Conservation (phyloP, 345 rosid species). For the Hypericum perforatum region DNA sequence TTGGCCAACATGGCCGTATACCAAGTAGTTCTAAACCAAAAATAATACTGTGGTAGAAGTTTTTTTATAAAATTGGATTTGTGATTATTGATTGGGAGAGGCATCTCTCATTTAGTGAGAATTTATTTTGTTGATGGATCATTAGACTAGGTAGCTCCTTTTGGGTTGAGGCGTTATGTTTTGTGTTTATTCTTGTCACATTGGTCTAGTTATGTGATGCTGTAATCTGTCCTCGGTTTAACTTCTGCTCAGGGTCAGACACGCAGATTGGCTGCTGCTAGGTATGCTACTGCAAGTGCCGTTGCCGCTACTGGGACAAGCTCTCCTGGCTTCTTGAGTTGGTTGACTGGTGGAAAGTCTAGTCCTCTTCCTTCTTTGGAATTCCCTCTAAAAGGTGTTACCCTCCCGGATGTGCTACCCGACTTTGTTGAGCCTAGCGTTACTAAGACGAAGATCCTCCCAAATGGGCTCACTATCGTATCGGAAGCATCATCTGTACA, state of each 20-base stretch:
- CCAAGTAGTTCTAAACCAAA: too few relatives aligned
- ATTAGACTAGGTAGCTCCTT: too few relatives aligned
- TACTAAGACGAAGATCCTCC: constrained; percentile 43
- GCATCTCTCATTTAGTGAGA: background rate
- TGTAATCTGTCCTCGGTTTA: background rate
- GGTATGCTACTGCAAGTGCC: constrained; percentile 52
- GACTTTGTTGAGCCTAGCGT: constrained; percentile 58
- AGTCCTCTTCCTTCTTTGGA: constrained; percentile 43
- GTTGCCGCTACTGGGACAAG: constrained; percentile 31
- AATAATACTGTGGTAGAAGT: too few relatives aligned
- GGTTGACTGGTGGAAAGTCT: constrained; percentile 49
- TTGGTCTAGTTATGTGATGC: background rate
- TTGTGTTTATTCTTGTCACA: background rate
- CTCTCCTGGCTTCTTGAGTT: constrained; percentile 46
- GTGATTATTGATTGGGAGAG: background rate
- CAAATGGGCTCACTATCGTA: constrained; percentile 66
- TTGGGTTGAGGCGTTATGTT: background rate
- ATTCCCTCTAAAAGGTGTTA: constrained; percentile 45
- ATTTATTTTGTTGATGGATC: too few relatives aligned
- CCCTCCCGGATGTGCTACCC: constrained; percentile 44
- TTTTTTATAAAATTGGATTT: too few relatives aligned
- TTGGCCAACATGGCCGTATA: too few relatives aligned
- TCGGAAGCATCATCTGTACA: constrained; percentile 56
- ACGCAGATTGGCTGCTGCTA: constrained; percentile 27
- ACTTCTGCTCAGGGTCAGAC: constrained; percentile 28